Base-by-base conservation (phyloP, 306 rosid species). In the Abrus pulchellus region DNA sequence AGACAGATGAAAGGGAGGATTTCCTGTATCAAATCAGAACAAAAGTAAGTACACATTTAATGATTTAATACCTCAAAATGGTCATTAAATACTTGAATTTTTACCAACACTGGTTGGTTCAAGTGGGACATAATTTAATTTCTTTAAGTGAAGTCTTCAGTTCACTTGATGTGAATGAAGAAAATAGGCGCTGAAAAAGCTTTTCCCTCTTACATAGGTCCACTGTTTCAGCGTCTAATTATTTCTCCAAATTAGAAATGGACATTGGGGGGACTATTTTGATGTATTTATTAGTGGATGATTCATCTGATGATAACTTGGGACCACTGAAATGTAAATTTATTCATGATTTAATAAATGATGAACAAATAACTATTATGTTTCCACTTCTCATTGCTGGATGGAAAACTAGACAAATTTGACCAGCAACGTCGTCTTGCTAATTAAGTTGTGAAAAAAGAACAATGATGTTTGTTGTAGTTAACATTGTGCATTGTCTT, bases 21-120 rank as follows among this genome's bases (percentile, higher is more conserved):
- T 95, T 95, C 79, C 87, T 95, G 47, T 88, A 89, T 45, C 98
- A 93, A 84, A 93, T 95, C 87, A 88, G 94, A 88, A 54, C 87
- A 57, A 90, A 90, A 87, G 98, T 91, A 72, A 79, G 94, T 76
- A 29, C 2, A 65, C 67, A 27, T 57, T 72, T 28, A 47, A 61
- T 53, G 4, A 67, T 20, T 20, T 20, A 20, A 67, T 67, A 20
- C n/a, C 7, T 49, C 63, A 48, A 76, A 76, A 63, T 76, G 27
- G 75, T 50, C 44, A 36, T 50, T 68, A 30, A 73, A 38, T 60
- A 6, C 7, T 54, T 49, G 1, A 2, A 28, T 3, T 5, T 49
- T 48, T 80, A 2, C 13, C 61, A 54, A 43, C 41, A 41, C 40
- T 36, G 4, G 40, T 36, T 36, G 40, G 40, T 2, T 4, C 40